Conservation (phyloP, 306 rosid species). For the Cercis canadensis region DNA sequence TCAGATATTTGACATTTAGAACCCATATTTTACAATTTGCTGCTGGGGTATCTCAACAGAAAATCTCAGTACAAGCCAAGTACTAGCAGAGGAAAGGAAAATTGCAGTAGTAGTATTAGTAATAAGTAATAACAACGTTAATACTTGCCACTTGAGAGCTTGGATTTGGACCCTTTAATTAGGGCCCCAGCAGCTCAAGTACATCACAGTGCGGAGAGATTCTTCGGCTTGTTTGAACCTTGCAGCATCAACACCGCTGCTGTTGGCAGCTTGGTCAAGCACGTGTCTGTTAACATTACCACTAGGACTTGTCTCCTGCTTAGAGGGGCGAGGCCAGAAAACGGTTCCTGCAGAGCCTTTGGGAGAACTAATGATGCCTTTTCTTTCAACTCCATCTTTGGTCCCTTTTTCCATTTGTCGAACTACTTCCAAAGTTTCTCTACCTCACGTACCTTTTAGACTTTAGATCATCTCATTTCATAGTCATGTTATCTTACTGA, state of each 20-base stretch:
- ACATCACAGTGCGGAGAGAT: constrained; percentile 59
- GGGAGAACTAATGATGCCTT: constrained; percentile 14
- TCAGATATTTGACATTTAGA: too few species aligned
- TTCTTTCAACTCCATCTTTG: constrained; percentile 31
- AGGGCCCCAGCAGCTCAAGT: constrained; percentile 57
- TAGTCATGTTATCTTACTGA: constrained; percentile 3
- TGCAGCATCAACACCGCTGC: constrained; percentile 25
- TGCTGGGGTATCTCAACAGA: constrained; percentile 24
- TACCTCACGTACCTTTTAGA: constrained; percentile 1
- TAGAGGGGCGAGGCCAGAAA: too few species aligned
- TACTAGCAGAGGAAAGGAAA: not conserved
- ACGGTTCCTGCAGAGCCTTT: constrained; percentile 11
- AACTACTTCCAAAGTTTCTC: constrained; percentile 13
- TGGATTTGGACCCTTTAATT: constrained; percentile 1
- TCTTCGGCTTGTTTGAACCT: constrained; percentile 56
- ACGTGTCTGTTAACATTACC: constrained; percentile 20
- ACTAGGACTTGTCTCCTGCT: constrained; percentile 4
- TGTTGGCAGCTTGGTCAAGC: constrained; percentile 29
- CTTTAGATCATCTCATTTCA: not conserved
- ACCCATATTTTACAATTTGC: not conserved
- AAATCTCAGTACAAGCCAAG: constrained; percentile 1
- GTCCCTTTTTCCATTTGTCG: constrained; percentile 38
- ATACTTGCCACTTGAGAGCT: not conserved
- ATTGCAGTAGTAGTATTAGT: not conserved
- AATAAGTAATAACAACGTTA: not conserved